Base-by-base conservation (phyloP, 2,329 filamentous ascomycete genomes). In the Chrysoporthe cubensis region DNA sequence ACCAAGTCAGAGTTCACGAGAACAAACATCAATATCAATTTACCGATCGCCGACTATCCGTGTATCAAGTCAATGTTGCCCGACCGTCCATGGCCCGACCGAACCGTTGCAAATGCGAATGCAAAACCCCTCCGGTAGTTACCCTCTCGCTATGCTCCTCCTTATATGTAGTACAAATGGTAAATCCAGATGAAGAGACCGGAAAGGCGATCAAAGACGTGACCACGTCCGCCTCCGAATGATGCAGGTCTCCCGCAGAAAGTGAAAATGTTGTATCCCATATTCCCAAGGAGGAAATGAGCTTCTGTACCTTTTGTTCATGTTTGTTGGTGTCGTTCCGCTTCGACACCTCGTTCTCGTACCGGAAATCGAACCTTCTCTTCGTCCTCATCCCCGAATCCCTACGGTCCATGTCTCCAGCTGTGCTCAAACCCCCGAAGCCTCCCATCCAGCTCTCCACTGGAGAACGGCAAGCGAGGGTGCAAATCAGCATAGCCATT, bases 381-480 rank as follows among this genome's bases (percentile, higher is more conserved):
- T 37, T 42, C 18, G 18, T 37, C 4, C 43, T 37, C 8, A 7
- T 14, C 8, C 26, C 48, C 44, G 32, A 40, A n/a, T 44, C 40
- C 32, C 57, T 60, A 18, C n/a, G 52, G 62, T 34, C 62, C 63
- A 58, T n/a, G 50, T 1, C 50, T 52, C 4, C 58, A 42, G 3
- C 52, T 18, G 42, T 57, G 50, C 42, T 43, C 62, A 58, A 32
- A 44, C 3, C 52, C 21, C 16, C 50, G 37, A 40, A n/a, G 48
- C 26, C 46, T 52, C n/a, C 34, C 32, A 14, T 42, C 43, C 14
- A 48, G n/a, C 9, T 61, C 59, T 13, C 50, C 50, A 44, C 57
- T 54, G 5, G 50, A 26, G 40, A 64, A 64, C 37, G 63, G 63
- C 32, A 65, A 16, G 34, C 63, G 52, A 8, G 63, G 63, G 16